Conservation (phyloP, 2,329 filamentous ascomycete species). For the Colletotrichum sp. region DNA sequence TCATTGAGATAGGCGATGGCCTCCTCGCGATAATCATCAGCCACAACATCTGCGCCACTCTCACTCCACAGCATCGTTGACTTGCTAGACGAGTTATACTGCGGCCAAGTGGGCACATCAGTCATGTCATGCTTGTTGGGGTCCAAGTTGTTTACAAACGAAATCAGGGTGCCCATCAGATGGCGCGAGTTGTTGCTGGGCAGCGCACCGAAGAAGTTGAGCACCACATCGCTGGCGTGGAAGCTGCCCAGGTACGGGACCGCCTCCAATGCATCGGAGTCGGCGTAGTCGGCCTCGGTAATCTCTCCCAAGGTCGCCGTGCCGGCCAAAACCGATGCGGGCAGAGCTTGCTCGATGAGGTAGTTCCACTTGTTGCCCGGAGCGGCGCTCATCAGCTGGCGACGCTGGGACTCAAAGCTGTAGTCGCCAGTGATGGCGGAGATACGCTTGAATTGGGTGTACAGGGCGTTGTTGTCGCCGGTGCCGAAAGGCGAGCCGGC, state of each 20-base stretch:
- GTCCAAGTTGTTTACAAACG: slow-evolving; percentile 73
- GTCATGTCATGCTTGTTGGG: slow-evolving; percentile 58
- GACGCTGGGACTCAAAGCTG: not conserved
- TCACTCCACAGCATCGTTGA: not conserved
- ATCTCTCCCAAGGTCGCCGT: slow-evolving; percentile 51
- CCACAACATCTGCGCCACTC: not conserved
- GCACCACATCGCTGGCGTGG: slow-evolving; percentile 72
- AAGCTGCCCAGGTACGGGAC: slow-evolving; percentile 76
- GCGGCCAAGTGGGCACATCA: slow-evolving; percentile 28
- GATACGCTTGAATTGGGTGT: not conserved
- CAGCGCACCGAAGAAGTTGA: slow-evolving; percentile 58
- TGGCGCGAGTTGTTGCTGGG: slow-evolving; percentile 50
- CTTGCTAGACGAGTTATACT: slow-evolving; percentile 31
- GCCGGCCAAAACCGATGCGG: slow-evolving; percentile 48
- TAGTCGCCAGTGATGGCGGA: not conserved
- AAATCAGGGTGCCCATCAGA: slow-evolving; percentile 66
- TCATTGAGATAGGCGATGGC: not conserved
- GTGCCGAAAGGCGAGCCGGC: slow-evolving; percentile 13
- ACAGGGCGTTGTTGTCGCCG: not conserved
- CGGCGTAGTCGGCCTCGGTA: slow-evolving; percentile 53
- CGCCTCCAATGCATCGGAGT: not conserved
- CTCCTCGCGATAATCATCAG: not conserved
- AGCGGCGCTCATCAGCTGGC: not conserved
- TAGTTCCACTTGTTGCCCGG: not conserved
- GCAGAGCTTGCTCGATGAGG: slow-evolving; percentile 41